Evolutionary conservation across 495 filamentous ascomycete genomes (phyloP).

Genomic region (Xylaria acuta): DNA sequence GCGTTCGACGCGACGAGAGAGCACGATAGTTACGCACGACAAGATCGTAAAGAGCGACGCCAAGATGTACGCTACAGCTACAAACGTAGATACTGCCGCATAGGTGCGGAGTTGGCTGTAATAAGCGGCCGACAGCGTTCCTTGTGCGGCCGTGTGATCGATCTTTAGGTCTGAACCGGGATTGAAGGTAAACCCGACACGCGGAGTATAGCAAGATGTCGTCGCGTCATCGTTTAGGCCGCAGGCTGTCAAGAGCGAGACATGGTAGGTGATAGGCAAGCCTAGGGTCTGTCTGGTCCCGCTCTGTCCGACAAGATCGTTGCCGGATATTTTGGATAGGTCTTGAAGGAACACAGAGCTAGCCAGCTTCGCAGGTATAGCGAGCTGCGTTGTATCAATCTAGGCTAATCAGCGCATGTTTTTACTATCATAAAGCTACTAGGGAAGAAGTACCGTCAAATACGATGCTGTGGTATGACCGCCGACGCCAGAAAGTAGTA

Average conservation of each 20-base stretch:
- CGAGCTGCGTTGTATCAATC: slow-evolving; percentile 41
- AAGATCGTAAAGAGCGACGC: slow-evolving; percentile 33
- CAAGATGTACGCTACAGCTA: slow-evolving; percentile 41
- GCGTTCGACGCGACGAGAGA: slow-evolving; percentile 32
- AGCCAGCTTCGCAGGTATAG: slow-evolving; percentile 39
- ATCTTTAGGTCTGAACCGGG: slow-evolving; percentile 43
- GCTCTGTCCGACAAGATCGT: slow-evolving; percentile 41
- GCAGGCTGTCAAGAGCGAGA: slow-evolving; percentile 46
- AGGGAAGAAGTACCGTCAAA: slow-evolving; percentile 38
- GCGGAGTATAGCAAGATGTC: slow-evolving; percentile 37
- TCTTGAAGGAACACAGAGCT: slow-evolving; percentile 41
- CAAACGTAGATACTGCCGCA: slow-evolving; percentile 35
- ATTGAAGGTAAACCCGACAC: slow-evolving; percentile 43
- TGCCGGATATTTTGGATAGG: slow-evolving; percentile 38
- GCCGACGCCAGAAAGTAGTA: slow-evolving; percentile 40
- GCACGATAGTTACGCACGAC: slow-evolving; percentile 33
- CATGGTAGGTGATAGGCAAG: slow-evolving; percentile 39
- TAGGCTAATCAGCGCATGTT: slow-evolving; percentile 15
- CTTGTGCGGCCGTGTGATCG: slow-evolving; percentile 33
- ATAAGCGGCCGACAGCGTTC: slow-evolving; percentile 31
- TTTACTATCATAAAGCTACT: neutral
- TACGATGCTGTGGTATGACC: slow-evolving; percentile 33
- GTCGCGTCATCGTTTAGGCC: slow-evolving; percentile 31
- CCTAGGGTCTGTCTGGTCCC: slow-evolving; percentile 40
- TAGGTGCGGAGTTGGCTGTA: slow-evolving; percentile 35